Evolutionary conservation across 23 red algal species (phyloP), one percentile per base, ranked within the genome.

Genomic region (Gracilaria vermiculophylla): DNA sequence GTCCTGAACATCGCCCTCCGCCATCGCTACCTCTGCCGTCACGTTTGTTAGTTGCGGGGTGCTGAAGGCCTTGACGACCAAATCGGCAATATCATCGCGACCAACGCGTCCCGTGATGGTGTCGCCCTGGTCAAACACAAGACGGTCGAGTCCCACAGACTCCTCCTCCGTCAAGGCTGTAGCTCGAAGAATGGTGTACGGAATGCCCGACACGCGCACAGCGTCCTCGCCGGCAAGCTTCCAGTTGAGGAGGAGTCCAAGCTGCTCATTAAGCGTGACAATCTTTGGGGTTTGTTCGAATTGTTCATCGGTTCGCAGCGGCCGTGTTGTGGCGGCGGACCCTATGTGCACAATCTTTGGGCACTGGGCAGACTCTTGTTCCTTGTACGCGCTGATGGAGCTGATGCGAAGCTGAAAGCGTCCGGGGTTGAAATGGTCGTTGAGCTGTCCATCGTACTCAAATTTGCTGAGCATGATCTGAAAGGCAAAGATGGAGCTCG

Each of bases 401-500:
- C 53, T 76, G 14, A 98, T 37, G 16, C 85, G 33, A n/a, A 98
- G 85, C 42, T 66, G 39, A 55, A 98, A 98, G 3, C 11, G 5
- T 21, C 96, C 96, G 17, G 91, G 58, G 23, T 36, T 70, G 75
- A 99, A 99, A 27, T 50, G 51, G 0, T 81, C 81, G 69, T 99
- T 99, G n/a, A 99, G 70, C 62, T 74, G 53, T 24, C 91, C 88
- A 66, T 99, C 97, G 76, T 99, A 99, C 78, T 99, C 97, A 91
- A 99, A 99, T 76, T 99, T 99, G 44, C 92, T 95, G 61, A 95
- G 87, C 97, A 99, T 99, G 36, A 99, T 35, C 60, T 99, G 97
- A 49, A 99, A 81, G n/a, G 93, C 85, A 21, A 62, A 83, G 20
- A 99, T 78, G 9, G 29, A 45, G 24, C 27, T 53, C 33, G 90